Evolutionary conservation across 495 filamentous ascomycete genomes (phyloP), one percentile per base, ranked within the genome.

Genomic region (Aspergillus olivimuriae): DNA sequence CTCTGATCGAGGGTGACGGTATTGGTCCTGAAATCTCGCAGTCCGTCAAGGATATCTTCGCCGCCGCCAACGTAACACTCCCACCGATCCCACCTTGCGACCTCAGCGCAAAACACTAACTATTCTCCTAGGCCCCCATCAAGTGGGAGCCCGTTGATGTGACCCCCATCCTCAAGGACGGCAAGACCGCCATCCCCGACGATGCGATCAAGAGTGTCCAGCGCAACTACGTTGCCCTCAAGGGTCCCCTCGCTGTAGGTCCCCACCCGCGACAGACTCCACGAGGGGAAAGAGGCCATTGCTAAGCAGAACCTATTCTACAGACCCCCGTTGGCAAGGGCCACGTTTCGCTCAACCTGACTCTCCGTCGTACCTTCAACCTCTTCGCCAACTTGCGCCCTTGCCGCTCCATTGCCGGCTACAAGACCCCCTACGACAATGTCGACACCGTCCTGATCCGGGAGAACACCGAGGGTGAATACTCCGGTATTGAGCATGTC

Each of bases 391-490:
- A 98, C 74, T 79, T 98, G 48, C 89, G 92, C 55, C 92, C 92
- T 36, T 98, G 92, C 81, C 88, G 87, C 52, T 95, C 89, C 39
- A 86, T 98, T 50, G 85, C 84, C 44, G 92, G 92, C 51, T 98
- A 83, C 83, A 95, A 97, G 81, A 98, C 92, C 30, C 88, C 92
- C 43, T 98, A 98, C 75, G 92, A 98, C 66, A 82, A 86, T 55
- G 92, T 98, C 63, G 89, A 98, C 70, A 97, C 89, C 28, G 87
- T 96, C 56, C 73, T 98, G 58, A 97, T 98, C 74, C 87, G 92
- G 69, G 92, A 98, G 76, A 98, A 98, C 80, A 98, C 94, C 52
- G 92, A 98, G 77, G 92, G 92, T 69, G 92, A 98, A 77, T 98
- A 98, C 78, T 95, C 89, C 16, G 94, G 92, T 35, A 97, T 98